Conservation (phyloP, 2,329 filamentous ascomycete genomes). For the Monilinia vaccinii-corymbosi region DNA sequence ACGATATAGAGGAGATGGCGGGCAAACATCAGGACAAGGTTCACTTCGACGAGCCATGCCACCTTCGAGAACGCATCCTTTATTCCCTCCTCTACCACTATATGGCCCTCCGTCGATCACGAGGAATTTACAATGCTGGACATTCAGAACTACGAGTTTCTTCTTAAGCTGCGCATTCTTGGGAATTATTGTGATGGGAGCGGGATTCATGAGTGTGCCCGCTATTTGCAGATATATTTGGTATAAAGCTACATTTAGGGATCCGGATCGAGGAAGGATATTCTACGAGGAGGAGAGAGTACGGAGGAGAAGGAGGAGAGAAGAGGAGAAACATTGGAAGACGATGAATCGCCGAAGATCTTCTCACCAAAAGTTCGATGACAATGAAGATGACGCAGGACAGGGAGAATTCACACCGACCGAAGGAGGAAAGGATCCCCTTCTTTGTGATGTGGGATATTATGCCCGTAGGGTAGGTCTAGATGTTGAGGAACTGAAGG, state of each 20-base stretch:
- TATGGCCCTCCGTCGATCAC: constrained; percentile 66
- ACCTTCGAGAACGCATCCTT: constrained; percentile 62
- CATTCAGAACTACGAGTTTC: constrained; percentile 60
- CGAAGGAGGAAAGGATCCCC: constrained; percentile 70
- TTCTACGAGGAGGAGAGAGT: constrained; percentile 67
- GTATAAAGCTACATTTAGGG: constrained; percentile 45
- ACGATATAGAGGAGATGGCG: constrained; percentile 15
- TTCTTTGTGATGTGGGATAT: constrained; percentile 72
- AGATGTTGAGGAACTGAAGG: constrained; percentile 72
- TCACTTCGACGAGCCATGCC: constrained; percentile 44
- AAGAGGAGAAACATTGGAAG: constrained; percentile 55
- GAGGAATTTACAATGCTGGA: constrained; percentile 55
- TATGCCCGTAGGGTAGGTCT: constrained; percentile 83
- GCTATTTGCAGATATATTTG: constrained; percentile 40
- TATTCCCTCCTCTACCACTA: constrained; percentile 76
- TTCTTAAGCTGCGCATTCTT: constrained; percentile 73
- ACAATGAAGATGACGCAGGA: constrained; percentile 36
- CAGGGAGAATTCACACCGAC: constrained; percentile 51
- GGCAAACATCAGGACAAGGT: constrained; percentile 38
- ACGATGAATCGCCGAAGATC: constrained; percentile 34
- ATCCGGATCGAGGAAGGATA: constrained; percentile 52
- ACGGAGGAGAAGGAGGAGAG: constrained; percentile 45
- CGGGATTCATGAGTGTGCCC: constrained; percentile 59
- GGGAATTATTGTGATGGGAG: constrained; percentile 63
- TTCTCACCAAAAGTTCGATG: constrained; percentile 26